Conservation (phyloP, 768 basidiomycete species). For the Hericium rajendrae region DNA sequence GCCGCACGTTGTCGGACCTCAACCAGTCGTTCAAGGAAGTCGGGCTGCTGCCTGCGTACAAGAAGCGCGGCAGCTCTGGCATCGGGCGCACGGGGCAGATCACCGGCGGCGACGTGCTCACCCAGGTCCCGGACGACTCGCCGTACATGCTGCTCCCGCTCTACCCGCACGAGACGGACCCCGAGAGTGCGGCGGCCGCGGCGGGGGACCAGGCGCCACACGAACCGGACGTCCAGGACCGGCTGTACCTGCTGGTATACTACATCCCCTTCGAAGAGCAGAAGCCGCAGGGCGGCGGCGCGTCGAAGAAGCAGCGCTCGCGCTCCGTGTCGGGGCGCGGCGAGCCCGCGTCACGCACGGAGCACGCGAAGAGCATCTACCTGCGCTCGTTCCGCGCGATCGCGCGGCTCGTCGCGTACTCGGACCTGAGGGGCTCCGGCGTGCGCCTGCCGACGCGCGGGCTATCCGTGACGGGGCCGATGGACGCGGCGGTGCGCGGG, state of each 20-base stretch:
- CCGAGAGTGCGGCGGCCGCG: constrained; percentile 16
- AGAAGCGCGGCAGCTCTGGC: constrained; percentile 13
- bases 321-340: constrained; percentile 23
- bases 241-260: constrained; percentile 72
- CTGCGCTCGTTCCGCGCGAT: constrained; percentile 63
- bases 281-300: constrained; percentile 18
- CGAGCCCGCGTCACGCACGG: constrained; percentile 22
- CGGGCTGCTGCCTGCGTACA: constrained; percentile 55
- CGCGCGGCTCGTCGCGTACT: constrained; percentile 63
- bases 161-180: constrained; percentile 72
- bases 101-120: constrained; percentile 34
- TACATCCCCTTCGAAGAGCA: constrained; percentile 47
- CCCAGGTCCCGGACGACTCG: constrained; percentile 54
- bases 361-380: constrained; percentile 26
- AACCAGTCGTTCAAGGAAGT: constrained; percentile 75
- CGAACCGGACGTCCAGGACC: constrained; percentile 37
- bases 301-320: constrained; percentile 33
- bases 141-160: constrained; percentile 79
- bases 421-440: constrained; percentile 63
- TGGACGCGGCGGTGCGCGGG: constrained; percentile 30
- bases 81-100: constrained; percentile 13
- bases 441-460: constrained; percentile 67
- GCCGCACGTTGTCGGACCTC: constrained; percentile 58
- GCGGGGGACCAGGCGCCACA: constrained; percentile 13
- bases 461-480: constrained; percentile 52